These are phyloP conservation scores for Cladosporium sp. DNA, from an alignment of 2,329 filamentous ascomycete genomes.

Conservation along the genomic window DNA sequence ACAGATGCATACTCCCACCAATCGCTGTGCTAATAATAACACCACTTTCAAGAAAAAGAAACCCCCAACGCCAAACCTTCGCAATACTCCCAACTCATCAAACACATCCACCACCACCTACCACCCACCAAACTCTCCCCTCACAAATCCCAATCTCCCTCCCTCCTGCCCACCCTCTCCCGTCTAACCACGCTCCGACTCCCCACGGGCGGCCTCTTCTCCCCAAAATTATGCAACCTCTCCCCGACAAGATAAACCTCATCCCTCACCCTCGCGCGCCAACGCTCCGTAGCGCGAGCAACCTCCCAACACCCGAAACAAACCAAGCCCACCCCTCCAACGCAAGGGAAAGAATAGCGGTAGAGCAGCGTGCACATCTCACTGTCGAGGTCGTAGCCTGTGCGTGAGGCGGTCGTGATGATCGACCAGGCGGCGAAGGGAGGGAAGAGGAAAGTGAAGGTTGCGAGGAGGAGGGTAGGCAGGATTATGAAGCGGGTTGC, in stretches of 20 bases:
- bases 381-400: not conserved
- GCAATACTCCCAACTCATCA: not conserved
- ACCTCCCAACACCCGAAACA: slow-evolving; percentile 26
- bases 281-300: slow-evolving; percentile 60
- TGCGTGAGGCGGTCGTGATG: slow-evolving; percentile 34
- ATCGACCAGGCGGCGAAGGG: slow-evolving; percentile 52
- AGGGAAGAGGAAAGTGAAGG: slow-evolving; percentile 60
- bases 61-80: too few species aligned
- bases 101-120: too few species aligned
- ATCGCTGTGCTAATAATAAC: too few species aligned
- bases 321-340: not conserved
- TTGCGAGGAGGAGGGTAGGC: slow-evolving; percentile 61
- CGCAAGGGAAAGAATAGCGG: slow-evolving; percentile 68
- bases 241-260: slow-evolving; percentile 97
- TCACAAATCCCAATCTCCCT: slow-evolving; percentile 4
- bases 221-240: slow-evolving; percentile 87
- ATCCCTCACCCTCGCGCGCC: slow-evolving; percentile 79
- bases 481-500: slow-evolving; percentile 85
- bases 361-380: slow-evolving; percentile 40
- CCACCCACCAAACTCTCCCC: too few species aligned
- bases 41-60: too few species aligned
- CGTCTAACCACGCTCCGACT: slow-evolving; percentile 29
- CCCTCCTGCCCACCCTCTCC: slow-evolving; percentile 15
- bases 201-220: slow-evolving; percentile 38
- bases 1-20: too few species aligned